Base-by-base conservation (phyloP, 345 rosid genomes). In the Eucalyptus erythrocorys region DNA sequence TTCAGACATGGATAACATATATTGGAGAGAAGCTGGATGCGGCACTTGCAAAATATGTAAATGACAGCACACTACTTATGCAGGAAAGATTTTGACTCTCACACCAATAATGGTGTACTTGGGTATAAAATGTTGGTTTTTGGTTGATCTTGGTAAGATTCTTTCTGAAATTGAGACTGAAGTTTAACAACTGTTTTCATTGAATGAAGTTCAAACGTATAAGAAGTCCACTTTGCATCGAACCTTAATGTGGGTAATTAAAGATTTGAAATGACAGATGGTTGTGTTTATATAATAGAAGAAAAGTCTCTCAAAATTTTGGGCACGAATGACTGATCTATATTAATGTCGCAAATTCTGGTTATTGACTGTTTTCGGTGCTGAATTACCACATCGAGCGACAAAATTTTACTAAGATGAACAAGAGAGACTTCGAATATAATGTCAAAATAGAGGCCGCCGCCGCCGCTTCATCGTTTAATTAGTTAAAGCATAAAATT, bases 11-110 rank as follows among this genome's bases (percentile, higher is more conserved):
- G 99, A 94, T 97, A 90, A 91, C 98, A 90, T 91, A 93, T 50
- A 89, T 96, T 85, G 98, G 97, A 87, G 97, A 98, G 93, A 96
- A 96, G 93, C 93, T 96, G 89, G 98, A 95, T 88, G 96, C 96
- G 5, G 93, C 97, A 30, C 91, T 96, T 27, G 92, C 94, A 66
- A 96, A 95, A 88, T 91, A 87, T 88, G 87, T 90, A 47, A 86
- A 85, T 86, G 86, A 57, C 86, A 89, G 66, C 86, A 37, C 92
- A 87, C 76, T 55, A 81, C 89, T 91, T 80, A 89, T 81, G 86
- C 92, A 92, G 87, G 92, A 94, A 64, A 88, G 90, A 87, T 64
- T 89, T 53, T 71, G 57, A 76, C 47, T 21, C 47, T 21, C 26
- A 3, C 15, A 76, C 45, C 82, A 37, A 40, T 50, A 50, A 86